These are phyloP conservation scores for Ballota nigra DNA, from an alignment of 257 asterid genomes.

Conservation along the genomic window DNA sequence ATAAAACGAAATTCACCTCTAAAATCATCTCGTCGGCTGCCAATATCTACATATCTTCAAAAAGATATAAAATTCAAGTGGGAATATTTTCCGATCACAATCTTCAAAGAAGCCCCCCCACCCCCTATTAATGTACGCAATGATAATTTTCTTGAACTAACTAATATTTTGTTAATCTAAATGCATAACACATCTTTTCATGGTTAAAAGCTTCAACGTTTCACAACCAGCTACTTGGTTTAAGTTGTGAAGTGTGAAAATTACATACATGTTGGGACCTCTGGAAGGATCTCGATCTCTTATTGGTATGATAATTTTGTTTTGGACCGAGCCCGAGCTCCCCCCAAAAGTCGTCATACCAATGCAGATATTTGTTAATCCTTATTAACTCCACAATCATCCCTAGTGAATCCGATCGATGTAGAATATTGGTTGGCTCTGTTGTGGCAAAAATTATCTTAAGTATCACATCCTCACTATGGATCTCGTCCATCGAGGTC, in stretches of 20 bases:
- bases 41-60: constrained; percentile 15
- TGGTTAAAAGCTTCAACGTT: constrained; percentile 31
- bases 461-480: too few relatives aligned
- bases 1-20: constrained; percentile 41
- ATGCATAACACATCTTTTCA: constrained; percentile 39
- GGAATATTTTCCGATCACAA: constrained; percentile 22
- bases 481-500: too few relatives aligned
- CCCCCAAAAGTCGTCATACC: too few relatives aligned
- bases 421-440: too few relatives aligned
- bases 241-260: constrained; percentile 39
- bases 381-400: too few relatives aligned
- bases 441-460: too few relatives aligned
- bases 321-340: too few relatives aligned
- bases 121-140: constrained; percentile 15
- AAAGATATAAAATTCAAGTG: constrained; percentile 20
- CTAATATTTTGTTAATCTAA: constrained; percentile 47
- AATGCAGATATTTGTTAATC: too few relatives aligned
- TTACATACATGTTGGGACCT: constrained; percentile 1
- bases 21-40: constrained; percentile 22
- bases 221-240: constrained; percentile 46
- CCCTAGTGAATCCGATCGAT: too few relatives aligned
- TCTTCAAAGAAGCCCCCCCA: constrained; percentile 25
- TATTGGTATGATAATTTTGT: too few relatives aligned
- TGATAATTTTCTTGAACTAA: constrained; percentile 43
- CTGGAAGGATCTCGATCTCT: too few relatives aligned